Conservation (phyloP, 345 rosid species). For the Angophora floribunda region DNA sequence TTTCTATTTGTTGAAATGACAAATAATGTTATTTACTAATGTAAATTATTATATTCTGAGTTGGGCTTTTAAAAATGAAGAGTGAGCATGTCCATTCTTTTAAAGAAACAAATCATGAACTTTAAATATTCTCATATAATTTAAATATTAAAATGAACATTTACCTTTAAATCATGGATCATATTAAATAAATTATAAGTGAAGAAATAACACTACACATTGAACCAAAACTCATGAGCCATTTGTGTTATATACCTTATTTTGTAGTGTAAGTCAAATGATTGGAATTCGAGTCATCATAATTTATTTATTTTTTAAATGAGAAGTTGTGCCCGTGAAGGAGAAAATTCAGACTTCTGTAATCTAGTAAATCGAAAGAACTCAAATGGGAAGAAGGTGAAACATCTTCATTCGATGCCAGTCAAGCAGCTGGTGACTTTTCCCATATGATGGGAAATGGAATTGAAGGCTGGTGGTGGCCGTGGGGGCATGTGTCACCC, state of each 20-base stretch:
- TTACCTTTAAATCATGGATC: background rate
- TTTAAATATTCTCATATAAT: background rate
- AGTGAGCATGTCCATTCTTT: background rate
- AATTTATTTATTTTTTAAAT: background rate
- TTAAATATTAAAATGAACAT: background rate
- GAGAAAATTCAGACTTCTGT: background rate
- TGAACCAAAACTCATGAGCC: rapidly evolving
- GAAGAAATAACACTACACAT: background rate
- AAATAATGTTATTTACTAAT: background rate
- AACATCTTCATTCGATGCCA: background rate
- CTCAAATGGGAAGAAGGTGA: background rate
- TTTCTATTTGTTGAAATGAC: background rate
- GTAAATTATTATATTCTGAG: background rate
- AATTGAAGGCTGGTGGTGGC: background rate
- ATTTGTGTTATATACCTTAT: background rate
- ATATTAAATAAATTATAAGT: background rate
- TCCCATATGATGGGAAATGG: background rate
- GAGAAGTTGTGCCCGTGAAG: background rate
- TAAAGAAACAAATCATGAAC: background rate
- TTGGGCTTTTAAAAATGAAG: background rate
- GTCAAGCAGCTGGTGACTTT: background rate
- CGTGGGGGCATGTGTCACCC: background rate
- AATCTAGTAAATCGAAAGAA: background rate
- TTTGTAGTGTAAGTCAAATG: background rate
- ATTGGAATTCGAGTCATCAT: background rate